phyloP scores from a whole-genome alignment of 805 yeast genomes.

The Saturnispora gosingensis region DNA sequence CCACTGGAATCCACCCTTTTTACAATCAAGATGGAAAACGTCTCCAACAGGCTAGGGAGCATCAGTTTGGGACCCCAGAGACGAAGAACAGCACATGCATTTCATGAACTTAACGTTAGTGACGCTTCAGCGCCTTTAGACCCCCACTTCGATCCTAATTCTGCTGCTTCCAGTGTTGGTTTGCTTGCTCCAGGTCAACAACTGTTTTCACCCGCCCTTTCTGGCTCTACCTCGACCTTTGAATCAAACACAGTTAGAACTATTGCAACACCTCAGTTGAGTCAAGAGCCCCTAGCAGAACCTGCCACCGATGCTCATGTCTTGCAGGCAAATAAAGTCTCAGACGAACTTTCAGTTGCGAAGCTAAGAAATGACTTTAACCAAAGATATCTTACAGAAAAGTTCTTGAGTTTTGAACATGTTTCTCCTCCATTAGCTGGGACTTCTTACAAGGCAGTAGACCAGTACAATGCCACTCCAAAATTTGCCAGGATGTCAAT shows the following conservation, averaged over 20 bases:
- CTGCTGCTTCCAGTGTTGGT: slow-evolving; percentile 27
- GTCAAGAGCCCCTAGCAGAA: not conserved
- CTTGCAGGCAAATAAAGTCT: slow-evolving; percentile 2
- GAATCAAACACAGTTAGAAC: not conserved
- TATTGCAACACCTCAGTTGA: not conserved
- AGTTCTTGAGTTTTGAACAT: slow-evolving; percentile 66
- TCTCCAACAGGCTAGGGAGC: not conserved
- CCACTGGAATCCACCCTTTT: not conserved
- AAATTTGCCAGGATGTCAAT: slow-evolving; percentile 67
- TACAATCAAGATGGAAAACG: not conserved
- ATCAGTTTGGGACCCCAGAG: not conserved
- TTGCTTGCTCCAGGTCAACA: slow-evolving; percentile 9
- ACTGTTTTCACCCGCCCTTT: not conserved
- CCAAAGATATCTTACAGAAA: slow-evolving; percentile 28
- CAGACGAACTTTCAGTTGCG: slow-evolving; percentile 30
- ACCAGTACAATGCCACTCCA: slow-evolving; percentile 82
- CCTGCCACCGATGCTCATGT: slow-evolving; percentile 2
- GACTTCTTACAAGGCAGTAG: slow-evolving; percentile 56
- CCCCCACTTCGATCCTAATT: slow-evolving; percentile 24
- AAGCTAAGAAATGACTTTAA: slow-evolving; percentile 27
- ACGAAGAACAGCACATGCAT: slow-evolving; percentile 20
- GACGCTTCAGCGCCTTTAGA: slow-evolving; percentile 4
- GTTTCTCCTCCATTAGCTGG: slow-evolving; percentile 81
- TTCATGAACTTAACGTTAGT: slow-evolving; percentile 18
- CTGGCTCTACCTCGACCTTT: not conserved